Evolutionary conservation across 2,329 filamentous ascomycete genomes (phyloP).

Genomic region (Blastomyces silverae): DNA sequence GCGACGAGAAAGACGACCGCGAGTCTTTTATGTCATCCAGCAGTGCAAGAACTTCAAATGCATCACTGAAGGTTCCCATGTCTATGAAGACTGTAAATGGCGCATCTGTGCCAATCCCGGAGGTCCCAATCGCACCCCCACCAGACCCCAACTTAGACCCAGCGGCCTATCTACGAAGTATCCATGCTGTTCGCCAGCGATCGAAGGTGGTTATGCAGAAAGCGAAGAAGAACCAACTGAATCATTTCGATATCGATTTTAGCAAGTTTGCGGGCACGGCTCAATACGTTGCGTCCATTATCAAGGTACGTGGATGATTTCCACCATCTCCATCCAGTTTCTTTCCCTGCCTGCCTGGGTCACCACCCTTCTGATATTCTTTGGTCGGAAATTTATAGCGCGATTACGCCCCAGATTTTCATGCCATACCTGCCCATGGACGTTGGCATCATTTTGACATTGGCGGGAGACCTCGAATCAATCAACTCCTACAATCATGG

Average conservation of each 20-base stretch:
- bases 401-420: constrained; percentile 63
- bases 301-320: constrained; percentile 59
- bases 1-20: constrained; percentile 37
- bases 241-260: constrained; percentile 85
- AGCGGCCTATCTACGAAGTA: constrained; percentile 81
- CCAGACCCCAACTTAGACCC: constrained; percentile 85
- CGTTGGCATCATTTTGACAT: constrained; percentile 60
- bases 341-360: no score
- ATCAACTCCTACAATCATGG: constrained; percentile 44
- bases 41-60: constrained; percentile 40
- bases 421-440: constrained; percentile 71
- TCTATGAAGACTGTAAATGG: constrained; percentile 42
- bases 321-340: neutral
- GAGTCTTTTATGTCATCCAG: constrained; percentile 39
- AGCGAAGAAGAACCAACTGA: constrained; percentile 67
- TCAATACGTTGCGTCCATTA: constrained; percentile 81
- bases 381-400: constrained; percentile 37
- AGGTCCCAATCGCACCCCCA: constrained; percentile 72
- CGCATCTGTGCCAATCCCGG: constrained; percentile 53
- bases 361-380: constrained; percentile 12
- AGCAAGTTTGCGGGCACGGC: constrained; percentile 76
- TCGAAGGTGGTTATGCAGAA: constrained; percentile 67
- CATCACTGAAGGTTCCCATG: constrained; percentile 46
- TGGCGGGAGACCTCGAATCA: constrained; percentile 47
- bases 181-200: constrained; percentile 78